Evolutionary conservation across 2,329 filamentous ascomycete genomes (phyloP).

Genomic region (Arthroderma uncinatum): DNA sequence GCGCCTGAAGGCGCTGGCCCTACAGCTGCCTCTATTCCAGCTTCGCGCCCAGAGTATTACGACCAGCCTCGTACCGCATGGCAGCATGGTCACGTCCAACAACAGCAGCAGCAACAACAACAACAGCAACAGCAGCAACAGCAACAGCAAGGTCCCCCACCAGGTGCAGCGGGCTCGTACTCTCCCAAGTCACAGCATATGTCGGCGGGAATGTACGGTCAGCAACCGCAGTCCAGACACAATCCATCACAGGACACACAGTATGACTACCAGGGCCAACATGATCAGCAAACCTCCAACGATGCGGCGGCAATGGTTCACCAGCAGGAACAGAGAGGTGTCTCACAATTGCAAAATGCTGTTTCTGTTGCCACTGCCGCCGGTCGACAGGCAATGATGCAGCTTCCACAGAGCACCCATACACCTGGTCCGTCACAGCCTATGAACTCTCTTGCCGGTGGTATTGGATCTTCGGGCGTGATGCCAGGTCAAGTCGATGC

Average conservation of each 20-base stretch:
- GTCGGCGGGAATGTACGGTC: slow-evolving; percentile 23
- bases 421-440: slow-evolving; percentile 39
- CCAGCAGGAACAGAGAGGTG: slow-evolving; percentile 54
- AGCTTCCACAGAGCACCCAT: slow-evolving; percentile 35
- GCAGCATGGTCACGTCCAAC: slow-evolving; percentile 28
- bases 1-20: slow-evolving; percentile 19
- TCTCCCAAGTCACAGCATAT: slow-evolving; percentile 33
- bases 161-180: slow-evolving; percentile 27
- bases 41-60: slow-evolving; percentile 28
- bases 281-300: slow-evolving; percentile 36
- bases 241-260: slow-evolving; percentile 33
- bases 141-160: slow-evolving; percentile 9
- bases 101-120: slow-evolving; percentile 12
- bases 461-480: slow-evolving; percentile 45
- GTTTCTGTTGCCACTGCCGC: slow-evolving; percentile 48
- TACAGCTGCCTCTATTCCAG: slow-evolving; percentile 14
- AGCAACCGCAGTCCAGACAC: slow-evolving; percentile 24
- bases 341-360: slow-evolving; percentile 55
- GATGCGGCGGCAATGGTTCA: slow-evolving; percentile 39
- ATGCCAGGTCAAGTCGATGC: slow-evolving; percentile 43
- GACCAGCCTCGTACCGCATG: slow-evolving; percentile 31
- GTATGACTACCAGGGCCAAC: slow-evolving; percentile 33
- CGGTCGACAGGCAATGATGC: slow-evolving; percentile 37
- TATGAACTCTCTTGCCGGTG: slow-evolving; percentile 52
- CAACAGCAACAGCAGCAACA: slow-evolving; percentile 18